These are phyloP conservation scores for Erodium maritimum DNA, from an alignment of 345 rosid genomes.

Conservation along the genomic window DNA sequence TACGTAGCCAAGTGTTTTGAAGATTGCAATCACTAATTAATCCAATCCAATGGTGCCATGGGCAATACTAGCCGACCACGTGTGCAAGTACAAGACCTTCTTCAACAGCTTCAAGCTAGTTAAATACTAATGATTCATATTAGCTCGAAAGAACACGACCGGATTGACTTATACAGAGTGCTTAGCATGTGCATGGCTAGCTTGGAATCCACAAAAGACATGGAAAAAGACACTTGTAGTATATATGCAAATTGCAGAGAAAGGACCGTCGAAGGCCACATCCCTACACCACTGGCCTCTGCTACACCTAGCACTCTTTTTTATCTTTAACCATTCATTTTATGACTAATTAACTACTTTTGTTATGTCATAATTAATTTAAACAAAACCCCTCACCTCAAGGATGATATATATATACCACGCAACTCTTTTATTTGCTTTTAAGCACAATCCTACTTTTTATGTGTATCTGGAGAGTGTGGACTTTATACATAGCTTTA, in stretches of 20 bases:
- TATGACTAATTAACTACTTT: too few relatives aligned
- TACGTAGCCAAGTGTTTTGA: too few relatives aligned
- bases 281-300: conserved; percentile 23
- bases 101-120: background rate
- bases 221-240: too few relatives aligned
- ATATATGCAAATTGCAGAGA: background rate
- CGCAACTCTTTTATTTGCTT: conserved; percentile 7
- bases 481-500: conserved; percentile 17
- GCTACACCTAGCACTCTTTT: conserved; percentile 3
- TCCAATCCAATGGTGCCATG: background rate
- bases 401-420: background rate
- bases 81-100: background rate
- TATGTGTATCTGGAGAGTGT: conserved; percentile 3
- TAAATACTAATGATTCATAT: too few relatives aligned
- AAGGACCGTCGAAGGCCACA: conserved; percentile 8
- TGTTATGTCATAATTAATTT: conserved; percentile 4
- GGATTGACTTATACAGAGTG: background rate
- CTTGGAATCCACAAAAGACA: conserved; percentile 22
- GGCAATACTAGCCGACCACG: background rate
- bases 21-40: too few relatives aligned
- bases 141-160: too few relatives aligned
- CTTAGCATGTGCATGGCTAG: conserved; percentile 43
- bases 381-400: background rate
- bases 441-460: conserved; percentile 20
- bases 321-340: conserved; percentile 11